Conservation (phyloP, 2,329 filamentous ascomycete species). For the Pseudopyrenochaeta lycopersici region DNA sequence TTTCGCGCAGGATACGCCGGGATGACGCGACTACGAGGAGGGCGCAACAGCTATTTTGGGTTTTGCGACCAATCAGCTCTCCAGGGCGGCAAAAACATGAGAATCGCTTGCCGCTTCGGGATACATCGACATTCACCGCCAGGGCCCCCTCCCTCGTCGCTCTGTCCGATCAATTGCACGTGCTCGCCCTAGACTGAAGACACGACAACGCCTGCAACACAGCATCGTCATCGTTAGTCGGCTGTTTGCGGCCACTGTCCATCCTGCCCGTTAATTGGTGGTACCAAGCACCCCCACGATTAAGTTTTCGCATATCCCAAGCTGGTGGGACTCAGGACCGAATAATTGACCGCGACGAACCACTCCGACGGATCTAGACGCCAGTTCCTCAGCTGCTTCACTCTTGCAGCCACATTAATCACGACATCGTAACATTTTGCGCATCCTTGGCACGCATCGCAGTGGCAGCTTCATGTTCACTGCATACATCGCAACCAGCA, state of each 20-base stretch:
- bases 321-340: conserved; percentile 17
- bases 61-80: conserved; percentile 17
- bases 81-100: conserved; percentile 1
- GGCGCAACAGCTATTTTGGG: conserved; percentile 28
- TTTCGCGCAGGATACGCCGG: conserved; percentile 14
- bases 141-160: background rate
- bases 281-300: conserved; percentile 9
- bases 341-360: conserved; percentile 8
- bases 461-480: background rate
- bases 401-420: background rate
- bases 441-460: background rate
- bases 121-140: conserved; percentile 10
- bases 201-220: background rate
- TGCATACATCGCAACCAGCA: background rate
- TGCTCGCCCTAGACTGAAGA: conserved; percentile 4
- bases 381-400: background rate
- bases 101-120: conserved; percentile 26
- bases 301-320: conserved; percentile 22
- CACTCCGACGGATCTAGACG: conserved; percentile 7
- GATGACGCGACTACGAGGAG: conserved; percentile 26
- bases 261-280: background rate
- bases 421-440: background rate
- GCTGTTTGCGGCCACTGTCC: background rate
- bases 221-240: background rate
- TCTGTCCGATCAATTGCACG: background rate